Evolutionary conservation across 106 monocot species (phyloP), one percentile per base, ranked within the genome.

Genomic region (Vanilla planifolia): DNA sequence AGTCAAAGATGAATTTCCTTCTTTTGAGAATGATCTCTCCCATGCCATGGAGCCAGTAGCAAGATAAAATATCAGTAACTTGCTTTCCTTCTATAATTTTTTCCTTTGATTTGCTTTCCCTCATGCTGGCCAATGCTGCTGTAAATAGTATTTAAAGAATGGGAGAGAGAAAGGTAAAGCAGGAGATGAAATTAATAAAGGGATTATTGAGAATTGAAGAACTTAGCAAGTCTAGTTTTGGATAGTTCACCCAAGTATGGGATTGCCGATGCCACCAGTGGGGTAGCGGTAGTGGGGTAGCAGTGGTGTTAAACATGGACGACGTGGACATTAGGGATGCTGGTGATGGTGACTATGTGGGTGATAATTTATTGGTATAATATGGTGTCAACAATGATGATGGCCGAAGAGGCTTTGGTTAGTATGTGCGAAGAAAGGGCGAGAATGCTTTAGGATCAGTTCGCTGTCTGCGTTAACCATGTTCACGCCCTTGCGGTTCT

Each of bases 361-460:
- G 39, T 53, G 11, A 66, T 43, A n/a, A 24, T 77, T 33, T 73
- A 77, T 64, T 82, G 77, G 60, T 58, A 77, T 33, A 61, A 73
- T 21, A 7, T 68, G 37, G 62, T 30, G 19, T 53, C 66, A 24
- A 79, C 66, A 61, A 74, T 77, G 77, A 73, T 43, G 47, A 75
- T 65, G 47, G 93, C 89, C 0, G 76, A 82, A 63, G 77, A 79
- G 48, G 63, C 63, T 23, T 63, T 93, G 41, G 71, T 85, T 25
- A 89, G 81, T 64, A 89, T 93, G 93, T 93, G 93, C 27, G 93
- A 93, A 36, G 89, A 93, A 64, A 59, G 93, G n/a, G 82, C 89
- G 2, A 73, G 89, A 55, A 89, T 93, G 93, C 68, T 93, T 24
- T 85, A 93, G 74, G 93, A 93, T 57, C 93, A 89, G 89, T 89